Evolutionary conservation across 2,329 filamentous ascomycete genomes (phyloP).

Genomic region (Phialophora expanda): DNA sequence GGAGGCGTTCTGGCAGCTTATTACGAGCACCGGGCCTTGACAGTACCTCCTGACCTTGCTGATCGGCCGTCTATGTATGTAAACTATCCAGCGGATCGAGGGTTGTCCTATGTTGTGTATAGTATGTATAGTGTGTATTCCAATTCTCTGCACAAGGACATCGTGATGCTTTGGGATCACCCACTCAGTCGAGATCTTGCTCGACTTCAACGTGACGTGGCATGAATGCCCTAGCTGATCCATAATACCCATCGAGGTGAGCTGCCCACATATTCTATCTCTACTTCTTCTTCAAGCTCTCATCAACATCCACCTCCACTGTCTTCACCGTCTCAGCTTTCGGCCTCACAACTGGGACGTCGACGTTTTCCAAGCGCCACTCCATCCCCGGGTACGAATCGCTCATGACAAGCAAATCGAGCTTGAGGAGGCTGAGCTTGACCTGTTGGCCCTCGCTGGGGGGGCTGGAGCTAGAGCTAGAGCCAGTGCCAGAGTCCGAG

Average conservation of each 20-base stretch:
- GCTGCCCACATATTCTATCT: no score
- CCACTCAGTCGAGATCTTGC: no score
- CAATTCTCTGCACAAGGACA: no score
- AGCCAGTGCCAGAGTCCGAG: constrained; percentile 37
- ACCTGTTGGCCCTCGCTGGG: constrained; percentile 14
- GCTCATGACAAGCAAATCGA: constrained; percentile 79
- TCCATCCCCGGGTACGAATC: constrained; percentile 84
- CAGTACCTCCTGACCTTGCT: neutral
- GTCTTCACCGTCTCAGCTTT: constrained; percentile 31
- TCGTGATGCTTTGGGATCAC: no score
- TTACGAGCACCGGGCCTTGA: no score
- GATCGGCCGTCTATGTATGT: neutral
- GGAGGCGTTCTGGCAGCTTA: no score
- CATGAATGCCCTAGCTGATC: no score
- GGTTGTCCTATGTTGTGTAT: no score
- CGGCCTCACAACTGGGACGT: constrained; percentile 50
- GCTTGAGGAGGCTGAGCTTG: constrained; percentile 55
- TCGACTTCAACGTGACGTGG: no score
- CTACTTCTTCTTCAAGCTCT: constrained; percentile 31
- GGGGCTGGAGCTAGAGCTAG: neutral
- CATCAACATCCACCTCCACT: constrained; percentile 37
- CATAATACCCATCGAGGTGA: no score
- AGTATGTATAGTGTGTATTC: no score
- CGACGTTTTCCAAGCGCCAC: constrained; percentile 61
- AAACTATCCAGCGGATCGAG: neutral